Evolutionary conservation across 805 yeast species (phyloP), one percentile per base, ranked within the genome.

Genomic region (Zygosaccharomyces kombuchaensis): DNA sequence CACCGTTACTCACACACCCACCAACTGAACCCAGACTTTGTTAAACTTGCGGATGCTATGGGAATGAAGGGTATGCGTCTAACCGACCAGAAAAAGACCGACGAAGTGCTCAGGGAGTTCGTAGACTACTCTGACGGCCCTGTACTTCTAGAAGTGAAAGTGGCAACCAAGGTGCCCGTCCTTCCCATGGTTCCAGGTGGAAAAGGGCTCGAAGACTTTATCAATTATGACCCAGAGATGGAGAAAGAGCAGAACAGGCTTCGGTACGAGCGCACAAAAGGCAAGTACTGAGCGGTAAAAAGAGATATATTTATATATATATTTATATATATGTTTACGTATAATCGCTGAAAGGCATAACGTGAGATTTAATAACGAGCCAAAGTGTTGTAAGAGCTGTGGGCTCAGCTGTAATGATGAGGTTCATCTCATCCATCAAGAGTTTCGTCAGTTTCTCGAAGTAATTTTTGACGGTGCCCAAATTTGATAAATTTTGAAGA

Each of bases 141-240:
- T 19, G 85, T 90, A 37, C 76, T 93, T 62, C 70, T 91, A 61
- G 99, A 93, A 74, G 98, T 89, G 36, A 60, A 82, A 41, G 93
- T 89, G 26, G 98, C 90, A 72, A 80, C 81, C 76, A 74, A 77
- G 62, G 96, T 91, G 40, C 96, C 97, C 43, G 98, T 93, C 50
- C 77, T 93, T 66, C 99, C 99, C 46, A 89, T 93, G 95, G 98
- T 93, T 44, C 96, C 99, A 44, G 95, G 82, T 50, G 99, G 98
- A 58, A 87, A 86, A 68, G 96, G 86, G 53, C 76, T 93, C 60
- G 91, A 93, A 62, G 98, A 93, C 69, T 90, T 91, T 66, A 85
- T 93, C 55, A 76, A 77, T 38, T 93, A 83, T 69, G 96, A 91
- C 65, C 82, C 88, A 36, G 85, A 78, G 57, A 84, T 81, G 45